Base-by-base conservation (phyloP, 2,329 filamentous ascomycete species). In the Neospermospora avenae region DNA sequence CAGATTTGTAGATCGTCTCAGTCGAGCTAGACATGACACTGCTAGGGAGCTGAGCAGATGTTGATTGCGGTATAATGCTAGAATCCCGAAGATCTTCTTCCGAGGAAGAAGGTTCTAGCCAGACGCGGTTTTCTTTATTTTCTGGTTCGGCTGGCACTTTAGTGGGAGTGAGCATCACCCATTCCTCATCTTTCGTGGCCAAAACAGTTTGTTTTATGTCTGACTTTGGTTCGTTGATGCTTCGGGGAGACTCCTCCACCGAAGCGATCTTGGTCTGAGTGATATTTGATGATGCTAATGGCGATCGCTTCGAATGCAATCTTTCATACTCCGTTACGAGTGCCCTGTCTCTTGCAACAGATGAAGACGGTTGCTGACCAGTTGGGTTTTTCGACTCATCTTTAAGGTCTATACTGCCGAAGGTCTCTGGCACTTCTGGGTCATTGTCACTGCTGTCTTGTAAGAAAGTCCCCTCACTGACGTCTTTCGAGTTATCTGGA, bases 371-470 rank as follows among this genome's bases (percentile, higher is more conserved):
- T 28, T 58, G 53, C 16, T 53, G 25, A 4, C 37, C 55, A 16
- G 44, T 20, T n/a, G 11, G 42, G 44, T 25, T n/a, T 25, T 58
- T 46, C 24, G 48, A 51, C 35, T 20, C 55, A 39, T 42, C n/a
- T 20, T 34, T 49, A 39, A 37, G 20, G 4, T 22, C 28, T 18
- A 20, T 8, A 22, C 18, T 48, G 4, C 22, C 7, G n/a, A 63
- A 55, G n/a, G 42, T 42, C 20, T 8, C 20, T 37, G 51, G 22
- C 14, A n/a, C 41, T 13, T 72, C 73, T 59, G 77, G 76, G 62
- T 79, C 80, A 52, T 80, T 78, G 63, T 82, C 80, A 64, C 79
- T 83, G 67, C 75, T 80, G 63, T 82, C 81, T 55, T 79, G 75
- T 51, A 82, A 77, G 68, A 81, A 82, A 4, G 80, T 79, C 57